Evolutionary conservation across 176 grass and related monocot species (phyloP).

Genomic region (Triticum turgidum): DNA sequence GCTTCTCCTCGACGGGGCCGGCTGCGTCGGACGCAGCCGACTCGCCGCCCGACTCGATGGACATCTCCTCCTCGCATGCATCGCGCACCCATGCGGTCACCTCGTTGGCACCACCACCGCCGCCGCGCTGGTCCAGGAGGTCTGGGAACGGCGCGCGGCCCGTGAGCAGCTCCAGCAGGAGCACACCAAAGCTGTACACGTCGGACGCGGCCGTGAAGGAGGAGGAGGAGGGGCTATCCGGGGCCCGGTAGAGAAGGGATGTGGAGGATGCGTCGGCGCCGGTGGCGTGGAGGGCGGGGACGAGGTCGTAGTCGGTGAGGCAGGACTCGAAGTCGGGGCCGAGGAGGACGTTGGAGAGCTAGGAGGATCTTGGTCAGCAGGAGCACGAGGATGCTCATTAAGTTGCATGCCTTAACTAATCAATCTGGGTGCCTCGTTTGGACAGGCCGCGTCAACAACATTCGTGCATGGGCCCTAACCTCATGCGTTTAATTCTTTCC

Average conservation of each 20-base stretch:
- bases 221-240: slow-evolving; percentile 38
- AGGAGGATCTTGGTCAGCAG: no score
- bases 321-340: slow-evolving; percentile 95
- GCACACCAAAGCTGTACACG: slow-evolving; percentile 90
- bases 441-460: no score
- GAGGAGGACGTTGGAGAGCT: slow-evolving; percentile 86
- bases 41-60: slow-evolving; percentile 44
- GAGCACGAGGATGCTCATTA: no score
- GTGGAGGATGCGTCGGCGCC: slow-evolving; percentile 7
- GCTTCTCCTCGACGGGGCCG: slow-evolving; percentile 55
- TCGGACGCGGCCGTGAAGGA: slow-evolving; percentile 59
- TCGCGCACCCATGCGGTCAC: slow-evolving; percentile 62
- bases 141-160: slow-evolving; percentile 53
- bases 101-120: background rate
- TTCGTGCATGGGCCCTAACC: no score
- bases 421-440: no score
- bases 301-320: slow-evolving; percentile 83
- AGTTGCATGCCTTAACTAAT: no score
- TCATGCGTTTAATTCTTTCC: no score
- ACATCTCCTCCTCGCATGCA: slow-evolving; percentile 67
- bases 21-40: slow-evolving; percentile 39
- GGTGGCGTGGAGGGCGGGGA: slow-evolving; percentile 43
- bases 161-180: slow-evolving; percentile 93
- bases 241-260: slow-evolving; percentile 63
- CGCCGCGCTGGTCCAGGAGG: slow-evolving; percentile 52